Evolutionary conservation across 2,329 filamentous ascomycete genomes (phyloP), one percentile per base, ranked within the genome.

Genomic region (Microascus cirrosus): DNA sequence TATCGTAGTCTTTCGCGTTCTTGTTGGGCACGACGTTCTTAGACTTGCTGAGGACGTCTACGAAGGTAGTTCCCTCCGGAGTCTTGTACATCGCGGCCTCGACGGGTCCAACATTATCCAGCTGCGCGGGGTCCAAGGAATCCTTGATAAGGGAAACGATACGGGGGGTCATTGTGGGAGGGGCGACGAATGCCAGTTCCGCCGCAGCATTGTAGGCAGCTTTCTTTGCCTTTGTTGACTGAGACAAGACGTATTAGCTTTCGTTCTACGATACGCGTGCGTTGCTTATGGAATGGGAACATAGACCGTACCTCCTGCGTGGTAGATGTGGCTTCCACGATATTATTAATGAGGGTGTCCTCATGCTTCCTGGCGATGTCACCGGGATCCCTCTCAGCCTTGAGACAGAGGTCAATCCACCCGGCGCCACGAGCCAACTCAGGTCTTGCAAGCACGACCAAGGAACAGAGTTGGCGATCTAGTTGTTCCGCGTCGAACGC

Each of bases 31-130:
- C 74, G 42, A 78, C 75, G 60, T 82, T 82, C 59, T 84, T 83
- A 1, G 84, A 76, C 68, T 95, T 95, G 68, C 90, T 92, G 36
- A 99, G 79, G 0, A 97, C 89, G 71, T 99, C 94, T 22, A 99
- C 80, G 65, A 95, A 97, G 15, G 86, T 81, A 1, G 87, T 92
- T 1, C 91, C 93, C 69, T 95, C 90, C 1, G 91, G 87, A 0
- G 93, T 96, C 52, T 90, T 85, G 70, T 92, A 94, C 59, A 99
- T 97, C 18, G 91, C 92, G 32, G 91, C 90, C 70, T 99, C 94
- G 1, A 90, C 86, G 12, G 91, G 88, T 0, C 91, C 90, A 61
- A 96, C 80, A 24, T 82, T 79, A 13, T 83, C 77, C 3, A 96
- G 77, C 60, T 89, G 85, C 51, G 78, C 72, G 1, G 83, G 78